Evolutionary conservation across 768 basidiomycete species (phyloP).

Genomic region (Leccinum rimulosum): DNA sequence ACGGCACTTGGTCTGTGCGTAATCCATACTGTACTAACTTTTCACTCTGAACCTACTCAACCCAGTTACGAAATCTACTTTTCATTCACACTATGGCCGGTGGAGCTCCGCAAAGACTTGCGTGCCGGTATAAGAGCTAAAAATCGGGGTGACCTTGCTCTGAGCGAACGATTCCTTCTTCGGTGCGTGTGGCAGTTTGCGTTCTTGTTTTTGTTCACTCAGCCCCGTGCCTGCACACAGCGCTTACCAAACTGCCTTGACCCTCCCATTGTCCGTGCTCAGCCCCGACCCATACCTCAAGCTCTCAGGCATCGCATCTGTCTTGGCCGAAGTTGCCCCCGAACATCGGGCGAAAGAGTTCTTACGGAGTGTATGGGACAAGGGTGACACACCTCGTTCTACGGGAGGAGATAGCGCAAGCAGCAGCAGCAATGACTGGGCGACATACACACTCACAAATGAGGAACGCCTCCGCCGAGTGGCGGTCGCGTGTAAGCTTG

Average conservation of each 20-base stretch:
- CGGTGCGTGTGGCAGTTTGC: conserved; percentile 39
- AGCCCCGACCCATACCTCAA: conserved; percentile 57
- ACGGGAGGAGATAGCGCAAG: conserved; percentile 3
- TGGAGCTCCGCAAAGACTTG: conserved; percentile 58
- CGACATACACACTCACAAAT: conserved; percentile 26
- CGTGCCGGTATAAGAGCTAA: conserved; percentile 64
- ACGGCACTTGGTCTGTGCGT: conserved; percentile 47
- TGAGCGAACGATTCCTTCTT: conserved; percentile 50
- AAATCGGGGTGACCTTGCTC: conserved; percentile 49
- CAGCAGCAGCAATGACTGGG: conserved; percentile 15
- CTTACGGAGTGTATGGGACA: conserved; percentile 25
- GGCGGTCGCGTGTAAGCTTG: conserved; percentile 46
- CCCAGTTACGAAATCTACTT: conserved; percentile 55
- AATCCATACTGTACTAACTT: not conserved
- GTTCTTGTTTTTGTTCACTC: not conserved
- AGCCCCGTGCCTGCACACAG: conserved; percentile 27
- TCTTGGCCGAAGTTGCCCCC: conserved; percentile 50
- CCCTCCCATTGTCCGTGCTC: conserved; percentile 38
- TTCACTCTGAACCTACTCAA: not conserved
- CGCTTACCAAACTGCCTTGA: conserved; percentile 54
- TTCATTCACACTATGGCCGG: conserved; percentile 64
- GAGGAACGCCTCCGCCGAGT: conserved; percentile 44
- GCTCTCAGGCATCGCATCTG: conserved; percentile 62
- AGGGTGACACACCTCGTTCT: conserved; percentile 1
- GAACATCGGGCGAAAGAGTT: conserved; percentile 26